phyloP scores from a whole-genome alignment of 176 grass and related monocot genomes.

The Avena insularis region DNA sequence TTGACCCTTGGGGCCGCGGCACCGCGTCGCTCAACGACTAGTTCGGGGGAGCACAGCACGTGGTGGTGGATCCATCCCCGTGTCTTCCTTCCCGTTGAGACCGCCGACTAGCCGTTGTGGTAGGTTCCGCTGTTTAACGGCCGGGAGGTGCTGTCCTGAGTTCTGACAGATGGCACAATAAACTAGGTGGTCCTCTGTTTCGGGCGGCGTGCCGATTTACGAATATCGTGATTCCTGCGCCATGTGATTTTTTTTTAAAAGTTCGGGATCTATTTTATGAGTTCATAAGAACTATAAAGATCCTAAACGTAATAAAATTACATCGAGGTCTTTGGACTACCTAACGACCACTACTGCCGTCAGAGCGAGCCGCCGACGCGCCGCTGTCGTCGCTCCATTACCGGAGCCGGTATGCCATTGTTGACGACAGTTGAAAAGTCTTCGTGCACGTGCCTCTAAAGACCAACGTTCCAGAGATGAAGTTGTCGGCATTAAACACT shows the following conservation, averaged over 20 bases:
- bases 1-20: background rate
- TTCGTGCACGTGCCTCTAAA: too few species aligned
- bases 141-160: background rate
- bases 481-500: too few species aligned
- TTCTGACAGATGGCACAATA: conserved; percentile 23
- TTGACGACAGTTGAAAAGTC: too few species aligned
- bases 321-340: too few species aligned
- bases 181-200: background rate
- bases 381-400: too few species aligned
- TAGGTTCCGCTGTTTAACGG: conserved; percentile 36
- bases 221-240: background rate
- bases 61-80: background rate
- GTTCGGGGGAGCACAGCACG: background rate
- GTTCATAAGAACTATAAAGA: too few species aligned
- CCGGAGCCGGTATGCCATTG: too few species aligned
- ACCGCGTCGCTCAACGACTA: conserved; percentile 55
- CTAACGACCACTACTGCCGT: too few species aligned
- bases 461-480: too few species aligned
- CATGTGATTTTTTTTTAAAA: background rate
- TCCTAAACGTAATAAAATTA: too few species aligned
- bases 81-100: background rate
- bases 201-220: background rate
- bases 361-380: too few species aligned
- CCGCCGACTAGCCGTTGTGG: conserved; percentile 56
- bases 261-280: too few species aligned